Base-by-base conservation (phyloP, 176 grass and related monocot genomes). In the Musa itinerans region DNA sequence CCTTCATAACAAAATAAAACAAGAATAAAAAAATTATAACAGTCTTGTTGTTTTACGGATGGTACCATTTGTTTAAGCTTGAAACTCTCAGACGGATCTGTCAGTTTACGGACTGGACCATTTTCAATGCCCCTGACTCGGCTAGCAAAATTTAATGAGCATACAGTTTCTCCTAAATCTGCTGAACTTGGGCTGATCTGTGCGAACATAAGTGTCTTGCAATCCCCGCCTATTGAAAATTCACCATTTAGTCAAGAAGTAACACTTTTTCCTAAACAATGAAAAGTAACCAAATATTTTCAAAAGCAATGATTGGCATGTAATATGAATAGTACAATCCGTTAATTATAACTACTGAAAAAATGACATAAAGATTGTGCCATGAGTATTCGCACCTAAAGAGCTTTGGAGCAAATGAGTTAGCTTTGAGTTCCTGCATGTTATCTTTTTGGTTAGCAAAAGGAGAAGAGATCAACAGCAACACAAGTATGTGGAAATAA, bases 161-260 rank as follows among this genome's bases (percentile, higher is more conserved):
- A 92, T 14, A 90, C 73, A 27, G 95, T 94, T 86, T 99, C 95
- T 59, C 84, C 95, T 17, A 88, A 78, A 83, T 99, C 95, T 54
- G 85, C 74, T 20, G 95, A 94, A 56, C 88, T 94, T 74, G 95
- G 91, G 57, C 95, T 99, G 68, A 99, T 89, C 78, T 99, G 95
- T 69, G 92, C 86, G 21, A 99, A 92, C 95, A 99, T 99, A n/a
- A 99, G 86, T 0, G 95, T 92, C 70, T 99, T 99, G 88, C 95
- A 94, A 88, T 99, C 95, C 69, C 95, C 91, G 16, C 95, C 95
- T 98, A 74, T 83, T 73, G 66, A 78, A 85, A 53, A 75, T 73
- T 50, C 74, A 53, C 19, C 22, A 80, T 26, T 65, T 43, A 66
- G 17, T 17, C 21, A 80, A 56, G n/a, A 69, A 63, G 21, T 67